Base-by-base conservation (phyloP, 1,139 yeast genomes). In the Sporopachydermia cereana region DNA sequence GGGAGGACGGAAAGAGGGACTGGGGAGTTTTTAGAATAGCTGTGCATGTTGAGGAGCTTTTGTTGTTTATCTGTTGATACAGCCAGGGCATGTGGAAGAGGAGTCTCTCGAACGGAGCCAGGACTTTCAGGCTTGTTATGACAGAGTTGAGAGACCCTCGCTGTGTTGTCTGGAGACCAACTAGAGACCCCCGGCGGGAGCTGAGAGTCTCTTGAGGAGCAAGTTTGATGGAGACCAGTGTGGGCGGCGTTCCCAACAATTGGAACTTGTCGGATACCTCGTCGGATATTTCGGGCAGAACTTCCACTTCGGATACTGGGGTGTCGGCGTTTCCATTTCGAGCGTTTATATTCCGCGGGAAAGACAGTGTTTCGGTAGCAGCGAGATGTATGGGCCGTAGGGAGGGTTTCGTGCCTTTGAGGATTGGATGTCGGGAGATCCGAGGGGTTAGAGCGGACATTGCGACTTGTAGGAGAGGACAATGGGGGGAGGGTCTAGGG, bases 11-110 rank as follows among this genome's bases (percentile, higher is more conserved):
- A 9, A 20, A 20, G 5, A 34, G n/a, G 17, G 22, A 5, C 9
- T 7, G 7, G 5, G 39, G 22, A 34, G 39, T 12, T 16, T 20
- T 16, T 9, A 34, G 18, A 5, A 20, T 5, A n/a, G 22, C 39
- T 16, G 39, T 12, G 22, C 39, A 34, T 12, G 5, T 9, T 12
- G 22, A 7, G 22, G 12, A 7, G 39, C 39, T 34, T 34, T 34
- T 34, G 22, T 16, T 34, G 39, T 12, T n/a, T 9, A 34, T n/a
- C 5, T 34, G 18, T 12, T 34, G 39, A n/a, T 7, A n/a, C 12
- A 34, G 7, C 22, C 18, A 16, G 17, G 39, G 39, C 39, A 34
- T 34, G 39, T n/a, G 39, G 22, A 34, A 34, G 5, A 34, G 39
- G 9, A 34, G 18, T 7, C 39, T 5, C 9, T 34, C 5, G 12